Base-by-base conservation (phyloP, 805 yeast genomes). In the Phaffomyces opuntiae region DNA sequence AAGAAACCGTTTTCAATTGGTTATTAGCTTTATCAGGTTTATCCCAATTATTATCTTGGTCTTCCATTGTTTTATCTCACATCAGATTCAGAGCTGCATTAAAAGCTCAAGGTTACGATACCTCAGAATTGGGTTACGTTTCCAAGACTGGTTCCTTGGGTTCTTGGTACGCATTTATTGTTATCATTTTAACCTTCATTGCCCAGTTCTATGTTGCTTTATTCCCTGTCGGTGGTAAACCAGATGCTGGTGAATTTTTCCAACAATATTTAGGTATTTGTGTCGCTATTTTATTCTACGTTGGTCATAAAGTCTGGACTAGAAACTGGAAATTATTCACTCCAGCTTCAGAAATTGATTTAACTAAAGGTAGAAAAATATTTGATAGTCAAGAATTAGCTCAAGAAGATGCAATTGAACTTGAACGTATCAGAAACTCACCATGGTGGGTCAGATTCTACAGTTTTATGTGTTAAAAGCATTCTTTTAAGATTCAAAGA, bases 171-270 rank as follows among this genome's bases (percentile, higher is more conserved):
- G 81, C 79, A 9, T 56, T 75, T 7, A 38, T 67, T 5, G 60
- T 80, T 49, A 74, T 77, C 56, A 38, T 66, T 9, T 65, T 80
- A 47, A 70, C 80, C 19, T 54, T 80, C 19, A 60, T 73, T 39
- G 81, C 78, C 3, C 85, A 80, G 56, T 78, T 81, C 60, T 81
- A 84, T 81, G 72, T 79, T 36, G 81, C 85, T 7, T 62, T 80
- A 43, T 79, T 70, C 56, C 85, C 87, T 29, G 61, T 81, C 36
- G 76, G 56, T 9, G 43, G 39, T 16, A 74, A 75, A 11, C 68
- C 66, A 45, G 51, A 53, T 47, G 72, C 68, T 11, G 56, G 53
- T 31, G 60, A 60, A 6, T 78, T 78, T 62, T 76, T 79, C 68
- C 67, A 77, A 56, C 63, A 71, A 47, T 78, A 79, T 62, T 59